Evolutionary conservation across 805 yeast genomes (phyloP), one percentile per base, ranked within the genome.

Genomic region (Schizosaccharomyces cryophilus): DNA sequence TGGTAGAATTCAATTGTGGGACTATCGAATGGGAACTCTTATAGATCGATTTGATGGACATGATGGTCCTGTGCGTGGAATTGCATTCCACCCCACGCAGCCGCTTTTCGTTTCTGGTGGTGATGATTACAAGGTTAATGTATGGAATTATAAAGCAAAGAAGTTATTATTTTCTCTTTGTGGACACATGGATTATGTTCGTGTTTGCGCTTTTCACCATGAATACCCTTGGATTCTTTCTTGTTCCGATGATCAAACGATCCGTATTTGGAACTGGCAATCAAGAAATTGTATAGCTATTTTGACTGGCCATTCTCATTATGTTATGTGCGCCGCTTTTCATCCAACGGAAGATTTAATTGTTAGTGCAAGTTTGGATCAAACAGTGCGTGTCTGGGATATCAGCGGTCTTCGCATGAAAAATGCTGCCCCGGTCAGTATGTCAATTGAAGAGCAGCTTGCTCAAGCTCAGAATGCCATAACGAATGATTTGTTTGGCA

Each of bases 231-330:
- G 98, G 98, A 85, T 93, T 69, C 81, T 93, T 63, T 84, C 96
- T 30, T 83, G 93, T 64, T 87, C 96, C 56, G 99, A 93, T 73
- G 99, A 93, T 76, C 98, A 93, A 74, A 93, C 99, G 40, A 88
- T 94, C 65, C 80, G 99, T 71, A 90, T 93, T 66, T 93, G 99
- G 99, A 94, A 93, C 74, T 93, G 98, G 98, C 98, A 94, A 76
- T 89, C 89, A 71, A 82, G 98, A 67, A 90, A 88, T 71, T 97
- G 93, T 68, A 85, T 93, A 69, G 97, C 97, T 9, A 87, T 96
- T 68, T 75, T 93, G 66, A 90, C 98, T 6, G 98, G 99, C 64
- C 99, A 93, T 73, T 89, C 87, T 73, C 98, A 93, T 74, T 93
- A 94, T 73, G 96, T 93, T 62, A 87, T 93, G 93, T 85, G 94